Evolutionary conservation across 2,329 filamentous ascomycete species (phyloP).

Genomic region (Simplicillium sp.): DNA sequence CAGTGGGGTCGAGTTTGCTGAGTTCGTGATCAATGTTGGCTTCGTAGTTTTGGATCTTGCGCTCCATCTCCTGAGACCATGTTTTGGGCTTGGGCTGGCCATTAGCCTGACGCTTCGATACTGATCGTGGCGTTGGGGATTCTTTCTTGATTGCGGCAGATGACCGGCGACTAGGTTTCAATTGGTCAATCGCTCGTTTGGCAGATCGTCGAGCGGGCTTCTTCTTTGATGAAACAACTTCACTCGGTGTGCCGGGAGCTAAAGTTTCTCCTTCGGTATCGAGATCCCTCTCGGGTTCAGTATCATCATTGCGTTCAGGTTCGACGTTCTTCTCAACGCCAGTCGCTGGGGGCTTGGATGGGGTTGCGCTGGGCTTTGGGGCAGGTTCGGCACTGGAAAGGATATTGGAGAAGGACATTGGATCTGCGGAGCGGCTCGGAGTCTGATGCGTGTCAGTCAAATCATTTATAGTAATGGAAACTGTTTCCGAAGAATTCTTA

Average conservation of each 20-base stretch:
- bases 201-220: slow-evolving; percentile 25
- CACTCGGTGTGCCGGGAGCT: neutral
- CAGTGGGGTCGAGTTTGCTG: slow-evolving; percentile 29
- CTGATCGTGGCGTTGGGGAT: slow-evolving; percentile 35
- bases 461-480: neutral
- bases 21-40: slow-evolving; percentile 37
- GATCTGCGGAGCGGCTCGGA: slow-evolving; percentile 65
- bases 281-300: neutral
- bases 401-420: slow-evolving; percentile 95
- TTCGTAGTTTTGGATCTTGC: slow-evolving; percentile 27
- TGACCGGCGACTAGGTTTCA: slow-evolving; percentile 39
- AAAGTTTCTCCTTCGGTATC: neutral
- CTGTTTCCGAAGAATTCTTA: slow-evolving; percentile 2
- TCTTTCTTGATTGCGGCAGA: slow-evolving; percentile 34
- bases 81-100: slow-evolving; percentile 55
- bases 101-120: slow-evolving; percentile 51
- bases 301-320: slow-evolving; percentile 5
- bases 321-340: slow-evolving; percentile 22
- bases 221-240: slow-evolving; percentile 11
- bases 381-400: slow-evolving; percentile 70
- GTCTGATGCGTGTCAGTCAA: slow-evolving; percentile 37
- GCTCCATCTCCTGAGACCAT: slow-evolving; percentile 43
- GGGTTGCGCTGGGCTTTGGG: slow-evolving; percentile 17
- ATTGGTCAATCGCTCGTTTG: slow-evolving; percentile 38
- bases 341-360: too few species aligned